Evolutionary conservation across 2,329 filamentous ascomycete genomes (phyloP), one percentile per base, ranked within the genome.

Genomic region (Nemania abortiva): DNA sequence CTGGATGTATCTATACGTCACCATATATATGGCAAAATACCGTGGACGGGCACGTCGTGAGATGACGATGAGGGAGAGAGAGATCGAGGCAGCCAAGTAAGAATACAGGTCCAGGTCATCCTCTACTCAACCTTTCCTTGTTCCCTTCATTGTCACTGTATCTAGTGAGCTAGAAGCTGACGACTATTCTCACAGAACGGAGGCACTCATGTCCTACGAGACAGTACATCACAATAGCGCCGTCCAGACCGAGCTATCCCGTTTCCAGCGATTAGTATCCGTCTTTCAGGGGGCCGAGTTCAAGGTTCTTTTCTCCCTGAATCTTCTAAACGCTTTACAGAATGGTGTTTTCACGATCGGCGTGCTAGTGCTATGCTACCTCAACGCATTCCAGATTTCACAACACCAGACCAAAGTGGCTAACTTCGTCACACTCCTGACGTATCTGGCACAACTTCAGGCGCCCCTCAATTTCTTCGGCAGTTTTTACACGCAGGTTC

Each of bases 141-240:
- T 47, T 15, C 15, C 13, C n/a, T 47, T 47, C 13, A 11, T 11
- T 2, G 39, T 49, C 55, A 29, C 24, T 9, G 31, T 34, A 34
- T 9, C 31, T 34, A 34, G 4, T 34, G 31, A 34, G 9, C 47
- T 50, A 50, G 3, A 47, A 47, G 42, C 42, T 47, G 42, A 47
- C 13, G n/a, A 11, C 42, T 47, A 15, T 4, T 15, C 11, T 3
- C 6, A 22, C n/a, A 62, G 58, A 15, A 62, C 49, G 78, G 95
- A 99, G 80, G 98, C 95, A 0, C 95, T 99, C 84, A 94, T 95
- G 70, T 97, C 94, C 15, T 99, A 98, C 80, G 95, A 98, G 83
- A 95, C 92, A 2, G 92, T 95, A 78, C 95, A 95, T 78, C 95
- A 95, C 76, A 95, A 95, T 84, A 95, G 95, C 74, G 92, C 92